Evolutionary conservation across 495 filamentous ascomycete genomes (phyloP).

Genomic region (Melanomma pulvis-pyrius): DNA sequence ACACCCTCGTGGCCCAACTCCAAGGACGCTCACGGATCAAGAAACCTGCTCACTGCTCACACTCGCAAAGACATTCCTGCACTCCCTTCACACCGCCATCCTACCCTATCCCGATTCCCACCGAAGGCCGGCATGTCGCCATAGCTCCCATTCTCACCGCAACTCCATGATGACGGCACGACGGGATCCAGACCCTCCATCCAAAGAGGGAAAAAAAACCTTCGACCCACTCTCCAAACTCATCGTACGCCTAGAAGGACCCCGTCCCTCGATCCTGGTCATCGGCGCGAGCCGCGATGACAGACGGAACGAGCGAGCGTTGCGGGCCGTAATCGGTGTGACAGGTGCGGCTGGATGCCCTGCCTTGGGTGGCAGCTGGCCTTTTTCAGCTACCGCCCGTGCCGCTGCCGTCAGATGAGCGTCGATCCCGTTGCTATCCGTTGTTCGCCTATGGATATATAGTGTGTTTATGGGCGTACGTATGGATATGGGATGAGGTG

Average conservation of each 20-base stretch:
- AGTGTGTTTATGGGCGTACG: too few species aligned
- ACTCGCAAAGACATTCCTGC: background rate
- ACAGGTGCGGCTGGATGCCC: too few species aligned
- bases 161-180: background rate
- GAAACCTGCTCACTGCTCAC: background rate
- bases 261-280: conserved; percentile 11
- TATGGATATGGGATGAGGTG: background rate
- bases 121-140: background rate
- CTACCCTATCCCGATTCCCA: background rate
- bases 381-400: background rate
- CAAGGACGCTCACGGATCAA: background rate
- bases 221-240: background rate
- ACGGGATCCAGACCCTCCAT: background rate
- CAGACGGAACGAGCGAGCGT: background rate
- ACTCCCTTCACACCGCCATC: background rate
- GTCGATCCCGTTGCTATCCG: background rate
- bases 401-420: conserved; percentile 7
- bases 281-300: too few species aligned
- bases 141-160: background rate
- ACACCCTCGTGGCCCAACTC: background rate
- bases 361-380: too few species aligned
- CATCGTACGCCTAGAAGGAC: background rate
- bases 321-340: conserved; percentile 9
- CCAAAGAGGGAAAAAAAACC: background rate
- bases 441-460: too few species aligned